Percentiles rank a stretch among this genome's conserved stretches.
These are phyloP conservation scores for Osmanthus fragrans DNA, from an alignment of 257 asterid genomes.

Conservation along the genomic window DNA sequence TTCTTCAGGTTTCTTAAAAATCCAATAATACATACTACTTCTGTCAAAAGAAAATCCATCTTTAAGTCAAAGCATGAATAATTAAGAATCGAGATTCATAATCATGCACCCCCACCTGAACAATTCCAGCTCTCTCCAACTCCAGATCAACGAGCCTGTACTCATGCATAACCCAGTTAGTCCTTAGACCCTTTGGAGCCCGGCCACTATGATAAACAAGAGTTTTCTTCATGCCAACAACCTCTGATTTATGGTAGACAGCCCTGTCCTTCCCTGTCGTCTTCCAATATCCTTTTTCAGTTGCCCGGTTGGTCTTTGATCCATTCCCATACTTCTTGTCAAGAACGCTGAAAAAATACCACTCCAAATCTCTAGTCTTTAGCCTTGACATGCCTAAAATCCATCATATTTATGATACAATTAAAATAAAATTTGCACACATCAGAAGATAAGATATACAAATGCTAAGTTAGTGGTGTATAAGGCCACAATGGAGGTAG, in stretches of 20 bases:
- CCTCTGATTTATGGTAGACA: conserved; percentile 53
- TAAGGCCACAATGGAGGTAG: neutral
- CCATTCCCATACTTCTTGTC: conserved; percentile 90
- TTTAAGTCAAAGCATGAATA: conserved; percentile 16
- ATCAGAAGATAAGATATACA: neutral
- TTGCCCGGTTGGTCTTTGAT: conserved; percentile 85
- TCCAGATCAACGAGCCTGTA: conserved; percentile 69
- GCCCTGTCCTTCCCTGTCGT: conserved; percentile 92
- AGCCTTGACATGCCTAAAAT: conserved; percentile 65
- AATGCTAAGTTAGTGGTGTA: neutral
- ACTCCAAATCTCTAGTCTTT: conserved; percentile 83
- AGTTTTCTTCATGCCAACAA: conserved; percentile 93
- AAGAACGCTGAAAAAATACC: conserved; percentile 88
- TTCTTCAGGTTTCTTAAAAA: neutral
- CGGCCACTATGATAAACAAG: conserved; percentile 93
- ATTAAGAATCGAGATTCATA: conserved; percentile 22
- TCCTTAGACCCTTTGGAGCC: conserved; percentile 87
- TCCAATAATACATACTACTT: conserved; percentile 17
- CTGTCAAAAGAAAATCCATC: conserved; percentile 25
- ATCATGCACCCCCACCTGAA: conserved; percentile 58
- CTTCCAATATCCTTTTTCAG: conserved; percentile 91
- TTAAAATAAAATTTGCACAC: neutral
- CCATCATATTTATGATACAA: neutral
- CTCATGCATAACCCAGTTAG: conserved; percentile 98
- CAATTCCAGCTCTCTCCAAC: conserved; percentile 54